Percentiles rank a stretch among this genome's conserved stretches.
Conservation (phyloP, 2,329 filamentous ascomycete genomes). For the Claviceps digitariae region DNA sequence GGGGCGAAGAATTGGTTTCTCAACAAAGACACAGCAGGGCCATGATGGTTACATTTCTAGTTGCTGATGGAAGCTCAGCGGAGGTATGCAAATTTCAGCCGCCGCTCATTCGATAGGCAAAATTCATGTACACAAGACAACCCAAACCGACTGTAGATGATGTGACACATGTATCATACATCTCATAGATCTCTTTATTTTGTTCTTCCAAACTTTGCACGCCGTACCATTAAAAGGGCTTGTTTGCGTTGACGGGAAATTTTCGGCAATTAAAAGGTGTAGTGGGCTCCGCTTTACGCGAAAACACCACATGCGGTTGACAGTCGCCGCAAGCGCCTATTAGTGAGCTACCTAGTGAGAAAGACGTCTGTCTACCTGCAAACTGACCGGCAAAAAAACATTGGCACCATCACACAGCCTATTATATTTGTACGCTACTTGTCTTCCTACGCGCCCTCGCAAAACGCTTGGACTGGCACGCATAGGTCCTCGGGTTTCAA, state of each 20-base stretch:
- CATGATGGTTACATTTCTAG: not conserved
- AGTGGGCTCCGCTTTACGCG: not conserved
- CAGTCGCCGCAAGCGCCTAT: not conserved
- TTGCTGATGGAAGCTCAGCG: not conserved
- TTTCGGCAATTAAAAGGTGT: not conserved
- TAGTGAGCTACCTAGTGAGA: not conserved
- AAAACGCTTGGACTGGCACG: no score
- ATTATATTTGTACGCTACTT: not conserved
- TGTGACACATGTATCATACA: not conserved
- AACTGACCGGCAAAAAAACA: not conserved
- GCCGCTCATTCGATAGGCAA: not conserved
- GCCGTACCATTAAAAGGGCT: not conserved
- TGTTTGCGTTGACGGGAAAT: not conserved
- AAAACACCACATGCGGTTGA: not conserved
- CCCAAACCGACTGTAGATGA: not conserved
- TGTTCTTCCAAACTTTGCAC: not conserved
- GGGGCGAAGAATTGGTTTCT: not conserved
- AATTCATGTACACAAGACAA: slow-evolving; percentile 2
- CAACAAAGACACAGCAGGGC: not conserved
- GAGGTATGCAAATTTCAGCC: not conserved
- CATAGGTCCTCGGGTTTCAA: not conserved
- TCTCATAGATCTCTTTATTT: not conserved
- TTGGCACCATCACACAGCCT: not conserved
- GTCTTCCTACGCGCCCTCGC: not conserved
- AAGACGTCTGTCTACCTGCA: not conserved